Evolutionary conservation across 331 rosid species (phyloP).

Genomic region (Phaseolus coccineus): DNA sequence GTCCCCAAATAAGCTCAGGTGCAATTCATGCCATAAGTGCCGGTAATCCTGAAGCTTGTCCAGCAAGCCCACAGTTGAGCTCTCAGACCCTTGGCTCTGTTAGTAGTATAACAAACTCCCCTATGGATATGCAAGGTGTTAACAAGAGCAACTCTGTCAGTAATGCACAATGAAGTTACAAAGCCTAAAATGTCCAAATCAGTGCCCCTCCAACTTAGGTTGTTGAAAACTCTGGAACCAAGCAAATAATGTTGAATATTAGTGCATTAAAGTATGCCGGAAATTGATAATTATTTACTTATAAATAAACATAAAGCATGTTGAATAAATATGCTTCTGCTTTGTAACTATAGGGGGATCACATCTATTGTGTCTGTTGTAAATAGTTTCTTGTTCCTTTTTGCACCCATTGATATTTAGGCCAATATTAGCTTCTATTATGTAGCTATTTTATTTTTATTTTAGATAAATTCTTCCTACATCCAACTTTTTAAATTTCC

Average conservation of each 20-base stretch:
- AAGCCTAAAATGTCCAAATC: conserved; percentile 26
- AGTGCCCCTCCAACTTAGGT: conserved; percentile 5
- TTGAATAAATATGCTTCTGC: conserved; percentile 15
- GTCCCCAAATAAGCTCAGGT: conserved; percentile 93
- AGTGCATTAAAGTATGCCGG: conserved; percentile 13
- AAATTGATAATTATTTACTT: conserved; percentile 18
- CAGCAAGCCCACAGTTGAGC: conserved; percentile 95
- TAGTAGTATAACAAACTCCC: conserved; percentile 79
- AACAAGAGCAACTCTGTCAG: conserved; percentile 78
- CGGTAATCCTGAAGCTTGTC: conserved; percentile 92
- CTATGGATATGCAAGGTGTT: conserved; percentile 93
- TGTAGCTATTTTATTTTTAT: neutral
- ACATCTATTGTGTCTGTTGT: conserved; percentile 33
- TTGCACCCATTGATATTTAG: conserved; percentile 33
- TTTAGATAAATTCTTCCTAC: too few relatives aligned
- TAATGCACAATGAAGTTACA: conserved; percentile 55
- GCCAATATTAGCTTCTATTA: neutral
- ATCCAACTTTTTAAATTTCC: too few relatives aligned
- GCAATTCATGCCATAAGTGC: conserved; percentile 85
- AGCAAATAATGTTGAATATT: conserved; percentile 28
- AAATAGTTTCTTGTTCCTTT: conserved; percentile 31
- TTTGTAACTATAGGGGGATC: conserved; percentile 18
- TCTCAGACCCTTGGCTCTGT: conserved; percentile 94
- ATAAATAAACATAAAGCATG: conserved; percentile 35
- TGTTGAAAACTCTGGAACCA: neutral